A percentile compares a stretch with the other conserved stretches of the same genome.
Evolutionary conservation across 495 filamentous ascomycete genomes (phyloP).

Genomic region (Pseudevernia furfuracea): DNA sequence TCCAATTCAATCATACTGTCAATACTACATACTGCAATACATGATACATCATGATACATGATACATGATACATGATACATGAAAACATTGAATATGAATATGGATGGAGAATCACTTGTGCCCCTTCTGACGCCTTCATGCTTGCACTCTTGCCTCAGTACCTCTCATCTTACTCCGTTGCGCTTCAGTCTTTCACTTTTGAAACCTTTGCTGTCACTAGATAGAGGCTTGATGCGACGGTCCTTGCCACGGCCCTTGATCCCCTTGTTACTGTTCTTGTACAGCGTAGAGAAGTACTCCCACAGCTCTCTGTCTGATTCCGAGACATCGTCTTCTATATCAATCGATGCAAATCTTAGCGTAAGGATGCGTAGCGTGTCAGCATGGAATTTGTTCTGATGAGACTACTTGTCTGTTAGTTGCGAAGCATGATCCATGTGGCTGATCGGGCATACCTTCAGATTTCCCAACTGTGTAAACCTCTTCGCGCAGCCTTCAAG

Average conservation of each 20-base stretch:
- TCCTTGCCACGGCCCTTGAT: constrained; percentile 91
- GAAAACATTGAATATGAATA: too few relatives aligned
- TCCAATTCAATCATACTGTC: too few relatives aligned
- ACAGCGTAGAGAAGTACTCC: constrained; percentile 77
- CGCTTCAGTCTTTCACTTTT: constrained; percentile 4
- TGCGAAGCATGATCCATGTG: background rate
- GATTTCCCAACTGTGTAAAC: constrained; percentile 82
- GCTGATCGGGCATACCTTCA: constrained; percentile 53
- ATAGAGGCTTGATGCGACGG: constrained; percentile 32
- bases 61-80: too few relatives aligned
- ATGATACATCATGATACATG: too few relatives aligned
- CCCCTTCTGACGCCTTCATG: background rate
- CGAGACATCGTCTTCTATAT: constrained; percentile 53
- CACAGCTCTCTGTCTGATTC: constrained; percentile 69
- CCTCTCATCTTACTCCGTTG: background rate
- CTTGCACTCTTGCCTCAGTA: background rate
- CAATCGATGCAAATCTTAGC: constrained; percentile 58
- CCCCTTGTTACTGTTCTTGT: constrained; percentile 92
- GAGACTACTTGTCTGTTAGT: constrained; percentile 50
- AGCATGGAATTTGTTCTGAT: constrained; percentile 89
- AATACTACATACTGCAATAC: too few relatives aligned
- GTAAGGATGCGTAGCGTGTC: constrained; percentile 65
- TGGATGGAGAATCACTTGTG: too few relatives aligned
- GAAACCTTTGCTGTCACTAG: background rate
- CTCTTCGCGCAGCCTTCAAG: constrained; percentile 76